Evolutionary conservation across 169 alveolate genomes (phyloP).

Genomic region (Plasmodium inui): DNA sequence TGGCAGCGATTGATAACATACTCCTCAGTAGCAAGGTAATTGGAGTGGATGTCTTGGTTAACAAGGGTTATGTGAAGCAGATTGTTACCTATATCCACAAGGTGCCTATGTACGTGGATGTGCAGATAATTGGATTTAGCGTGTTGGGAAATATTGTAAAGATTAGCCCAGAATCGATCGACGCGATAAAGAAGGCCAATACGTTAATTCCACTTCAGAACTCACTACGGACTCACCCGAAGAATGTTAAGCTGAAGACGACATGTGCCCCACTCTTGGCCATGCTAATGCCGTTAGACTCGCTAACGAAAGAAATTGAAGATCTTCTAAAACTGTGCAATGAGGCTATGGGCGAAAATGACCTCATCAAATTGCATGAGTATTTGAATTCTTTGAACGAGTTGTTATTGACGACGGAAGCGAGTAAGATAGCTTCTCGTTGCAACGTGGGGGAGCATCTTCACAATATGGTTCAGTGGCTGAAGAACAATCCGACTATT

Average conservation of each 20-base stretch:
- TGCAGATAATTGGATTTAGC: conserved; percentile 88
- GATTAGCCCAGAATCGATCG: conserved; percentile 78
- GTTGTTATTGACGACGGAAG: conserved; percentile 80
- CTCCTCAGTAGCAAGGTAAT: conserved; percentile 80
- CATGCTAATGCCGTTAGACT: conserved; percentile 92
- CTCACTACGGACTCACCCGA: conserved; percentile 90
- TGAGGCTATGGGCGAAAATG: conserved; percentile 79
- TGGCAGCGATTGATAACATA: conserved; percentile 87
- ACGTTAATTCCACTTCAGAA: conserved; percentile 79
- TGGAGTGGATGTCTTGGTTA: conserved; percentile 82
- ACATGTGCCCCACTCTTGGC: conserved; percentile 90
- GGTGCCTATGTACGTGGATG: conserved; percentile 90
- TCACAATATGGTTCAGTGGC: conserved; percentile 70
- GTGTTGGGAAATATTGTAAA: conserved; percentile 84
- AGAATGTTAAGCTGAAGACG: conserved; percentile 85
- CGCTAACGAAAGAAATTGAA: conserved; percentile 87
- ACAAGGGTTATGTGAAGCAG: conserved; percentile 83
- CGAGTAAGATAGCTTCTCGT: conserved; percentile 83
- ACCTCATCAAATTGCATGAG: conserved; percentile 77
- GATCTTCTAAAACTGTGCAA: conserved; percentile 87
- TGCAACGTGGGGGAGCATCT: conserved; percentile 75
- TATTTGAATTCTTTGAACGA: conserved; percentile 81
- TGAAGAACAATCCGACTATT: conserved; percentile 49
- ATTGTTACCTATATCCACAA: conserved; percentile 85
- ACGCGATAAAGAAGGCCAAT: conserved; percentile 77